Conservation (phyloP, 2,329 filamentous ascomycete genomes). For the Paraphaeosphaeria minitans region DNA sequence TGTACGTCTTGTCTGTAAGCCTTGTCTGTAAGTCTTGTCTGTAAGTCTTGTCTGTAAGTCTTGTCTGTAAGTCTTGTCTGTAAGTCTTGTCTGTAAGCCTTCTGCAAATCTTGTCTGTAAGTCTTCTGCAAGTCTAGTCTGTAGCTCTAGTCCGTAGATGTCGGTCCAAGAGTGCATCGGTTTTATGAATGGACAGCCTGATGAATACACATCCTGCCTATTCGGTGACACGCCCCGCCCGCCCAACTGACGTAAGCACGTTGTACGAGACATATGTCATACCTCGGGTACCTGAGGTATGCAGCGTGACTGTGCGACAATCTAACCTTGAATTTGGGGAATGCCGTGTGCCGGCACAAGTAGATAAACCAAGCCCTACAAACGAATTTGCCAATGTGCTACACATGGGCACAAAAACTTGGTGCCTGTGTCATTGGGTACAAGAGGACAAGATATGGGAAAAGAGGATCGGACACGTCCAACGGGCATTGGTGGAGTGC, state of each 20-base stretch:
- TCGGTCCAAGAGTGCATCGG: not conserved
- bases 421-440: not conserved
- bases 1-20: too few species aligned
- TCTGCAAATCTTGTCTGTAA: too few species aligned
- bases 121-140: too few species aligned
- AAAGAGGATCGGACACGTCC: not conserved
- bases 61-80: too few species aligned
- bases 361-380: not conserved
- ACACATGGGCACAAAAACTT: not conserved
- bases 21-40: too few species aligned
- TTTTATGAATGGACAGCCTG: too few species aligned
- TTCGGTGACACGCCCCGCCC: too few species aligned
- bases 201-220: too few species aligned
- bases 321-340: not conserved
- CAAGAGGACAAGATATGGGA: not conserved
- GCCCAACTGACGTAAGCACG: not conserved
- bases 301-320: constrained; percentile 5
- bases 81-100: too few species aligned
- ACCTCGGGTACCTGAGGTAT: constrained; percentile 1
- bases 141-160: not conserved
- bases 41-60: too few species aligned
- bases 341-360: not conserved
- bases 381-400: not conserved
- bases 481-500: not conserved
- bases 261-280: not conserved